These are phyloP conservation scores for Lasiosphaeris hirsuta DNA, from an alignment of 495 filamentous ascomycete species.

Conservation along the genomic window DNA sequence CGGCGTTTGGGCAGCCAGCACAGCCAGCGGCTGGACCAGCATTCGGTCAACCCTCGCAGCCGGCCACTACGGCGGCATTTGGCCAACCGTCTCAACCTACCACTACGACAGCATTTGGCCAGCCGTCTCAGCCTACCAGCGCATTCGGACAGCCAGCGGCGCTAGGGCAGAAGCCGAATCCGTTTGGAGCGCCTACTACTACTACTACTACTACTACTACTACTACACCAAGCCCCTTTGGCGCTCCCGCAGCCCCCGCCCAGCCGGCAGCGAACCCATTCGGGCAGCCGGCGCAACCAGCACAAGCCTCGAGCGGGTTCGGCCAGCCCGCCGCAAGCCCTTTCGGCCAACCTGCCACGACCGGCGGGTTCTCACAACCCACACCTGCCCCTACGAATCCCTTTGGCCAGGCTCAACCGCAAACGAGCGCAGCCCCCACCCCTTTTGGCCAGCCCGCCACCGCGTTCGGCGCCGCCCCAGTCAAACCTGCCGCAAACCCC, in stretches of 20 bases:
- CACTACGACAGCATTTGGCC: slow-evolving; percentile 28
- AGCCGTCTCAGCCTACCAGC: slow-evolving; percentile 19
- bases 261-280: slow-evolving; percentile 14
- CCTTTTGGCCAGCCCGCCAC: slow-evolving; percentile 13
- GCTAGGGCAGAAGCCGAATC: slow-evolving; percentile 22
- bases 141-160: slow-evolving; percentile 29
- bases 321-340: slow-evolving; percentile 8
- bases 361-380: not conserved
- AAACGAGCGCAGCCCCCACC: slow-evolving; percentile 3
- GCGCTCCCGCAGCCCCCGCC: slow-evolving; percentile 8
- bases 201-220: no score
- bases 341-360: slow-evolving; percentile 3
- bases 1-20: slow-evolving; percentile 43
- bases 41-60: slow-evolving; percentile 32
- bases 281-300: slow-evolving; percentile 18
- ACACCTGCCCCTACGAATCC: slow-evolving; percentile 7
- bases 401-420: slow-evolving; percentile 18
- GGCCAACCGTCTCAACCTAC: slow-evolving; percentile 31
- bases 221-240: slow-evolving; percentile 13
- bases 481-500: slow-evolving; percentile 28
- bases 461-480: slow-evolving; percentile 21
- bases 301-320: slow-evolving; percentile 4
- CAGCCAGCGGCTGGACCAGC: slow-evolving; percentile 32
- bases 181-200: slow-evolving; percentile 23
- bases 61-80: no score